Conservation (phyloP, 129 eudicot species). For the Centrapalus pauciflorus region DNA sequence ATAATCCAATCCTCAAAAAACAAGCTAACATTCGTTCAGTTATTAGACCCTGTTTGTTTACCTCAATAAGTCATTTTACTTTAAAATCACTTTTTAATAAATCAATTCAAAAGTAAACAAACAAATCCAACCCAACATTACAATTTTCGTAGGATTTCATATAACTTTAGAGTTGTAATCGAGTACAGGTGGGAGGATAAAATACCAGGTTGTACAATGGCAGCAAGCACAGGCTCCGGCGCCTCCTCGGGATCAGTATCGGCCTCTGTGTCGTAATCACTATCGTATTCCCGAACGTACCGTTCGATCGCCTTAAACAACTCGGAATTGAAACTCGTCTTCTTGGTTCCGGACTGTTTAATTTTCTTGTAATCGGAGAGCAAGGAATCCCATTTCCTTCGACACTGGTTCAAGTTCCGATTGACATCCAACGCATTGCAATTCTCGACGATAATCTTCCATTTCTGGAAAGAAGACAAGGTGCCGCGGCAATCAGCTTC, state of each 20-base stretch:
- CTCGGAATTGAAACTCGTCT: conserved; percentile 35
- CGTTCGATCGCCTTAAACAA: conserved; percentile 39
- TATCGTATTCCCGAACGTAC: conserved; percentile 20
- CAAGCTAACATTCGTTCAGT: background rate
- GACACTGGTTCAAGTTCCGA: conserved; percentile 58
- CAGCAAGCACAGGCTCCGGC: background rate
- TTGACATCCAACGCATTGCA: conserved; percentile 59
- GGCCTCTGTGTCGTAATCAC: conserved; percentile 25
- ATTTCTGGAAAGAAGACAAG: conserved; percentile 67
- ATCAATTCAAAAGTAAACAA: background rate
- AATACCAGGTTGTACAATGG: conserved; percentile 14
- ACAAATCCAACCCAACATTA: background rate
- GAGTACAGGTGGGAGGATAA: background rate
- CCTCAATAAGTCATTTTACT: too few relatives aligned
- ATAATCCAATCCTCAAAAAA: background rate
- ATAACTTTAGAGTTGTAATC: background rate
- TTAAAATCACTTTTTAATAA: too few relatives aligned
- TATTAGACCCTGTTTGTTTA: too few relatives aligned
- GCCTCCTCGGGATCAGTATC: conserved; percentile 19
- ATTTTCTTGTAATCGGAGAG: conserved; percentile 36
- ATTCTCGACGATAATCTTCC: conserved; percentile 63
- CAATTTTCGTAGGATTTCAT: background rate
- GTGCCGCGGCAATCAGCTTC: conserved; percentile 55
- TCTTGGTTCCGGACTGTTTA: conserved; percentile 23
- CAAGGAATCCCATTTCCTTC: conserved; percentile 59